Evolutionary conservation across 768 basidiomycete genomes (phyloP).

Genomic region (Candolleomyces efflorescens): DNA sequence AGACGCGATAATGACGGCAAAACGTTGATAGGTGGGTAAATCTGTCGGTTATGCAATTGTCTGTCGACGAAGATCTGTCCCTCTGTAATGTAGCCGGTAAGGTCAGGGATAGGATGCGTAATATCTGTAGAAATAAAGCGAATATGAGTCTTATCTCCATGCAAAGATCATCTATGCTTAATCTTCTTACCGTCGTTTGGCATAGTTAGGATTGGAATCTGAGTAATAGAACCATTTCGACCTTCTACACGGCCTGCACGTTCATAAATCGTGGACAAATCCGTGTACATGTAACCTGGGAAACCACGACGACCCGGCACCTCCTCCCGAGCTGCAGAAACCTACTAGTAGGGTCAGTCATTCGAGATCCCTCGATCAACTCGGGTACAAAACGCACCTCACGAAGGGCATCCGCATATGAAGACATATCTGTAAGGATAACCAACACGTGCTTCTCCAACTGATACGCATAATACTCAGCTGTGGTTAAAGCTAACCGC

Average conservation of each 20-base stretch:
- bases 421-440: constrained; percentile 98
- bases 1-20: constrained; percentile 96
- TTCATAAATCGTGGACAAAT: constrained; percentile 99
- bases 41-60: constrained; percentile 93
- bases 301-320: constrained; percentile 99
- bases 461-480: constrained; percentile 99
- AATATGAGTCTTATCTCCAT: constrained; percentile 3
- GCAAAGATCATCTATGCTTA: constrained; percentile 5
- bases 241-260: constrained; percentile 98
- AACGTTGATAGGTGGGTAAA: constrained; percentile 99
- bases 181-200: constrained; percentile 87
- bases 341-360: constrained; percentile 38
- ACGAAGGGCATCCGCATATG: constrained; percentile 94
- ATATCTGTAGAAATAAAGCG: constrained; percentile 62
- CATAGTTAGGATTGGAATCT: constrained; percentile 99
- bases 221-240: constrained; percentile 97
- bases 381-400: constrained; percentile 53
- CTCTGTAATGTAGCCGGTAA: constrained; percentile 99
- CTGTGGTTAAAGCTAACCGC: constrained; percentile 94
- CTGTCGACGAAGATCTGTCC: constrained; percentile 99
- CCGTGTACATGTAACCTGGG: constrained; percentile 98
- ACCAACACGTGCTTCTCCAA: constrained; percentile 99
- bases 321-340: constrained; percentile 98
- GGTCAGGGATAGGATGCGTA: constrained; percentile 99
- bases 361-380: constrained; percentile 14